Base-by-base conservation (phyloP, 805 yeast genomes). In the Ogataea ganodermae region DNA sequence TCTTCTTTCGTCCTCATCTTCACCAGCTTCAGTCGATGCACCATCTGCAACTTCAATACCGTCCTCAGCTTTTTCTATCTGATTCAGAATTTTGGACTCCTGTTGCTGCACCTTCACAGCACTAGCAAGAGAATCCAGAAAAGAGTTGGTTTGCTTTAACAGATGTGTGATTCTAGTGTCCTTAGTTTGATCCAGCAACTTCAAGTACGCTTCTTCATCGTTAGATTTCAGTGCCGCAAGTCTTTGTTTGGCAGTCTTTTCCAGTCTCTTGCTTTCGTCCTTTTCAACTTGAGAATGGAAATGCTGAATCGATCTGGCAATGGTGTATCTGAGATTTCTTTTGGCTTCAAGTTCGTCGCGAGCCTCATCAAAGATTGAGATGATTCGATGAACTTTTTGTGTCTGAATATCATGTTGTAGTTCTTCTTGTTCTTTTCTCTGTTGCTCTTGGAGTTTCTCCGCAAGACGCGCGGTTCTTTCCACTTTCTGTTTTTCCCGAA, bases 161-260 rank as follows among this genome's bases (percentile, higher is more conserved):
- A 87, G 74, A 67, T 87, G 95, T 1, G 94, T 86, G 58, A 87
- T 84, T 78, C 96, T 81, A 35, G 89, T 86, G 69, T 87, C 96
- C 65, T 87, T 87, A 3, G 96, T 87, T 67, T 86, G 90, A 64
- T 87, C 94, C 65, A 87, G 75, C 60, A 87, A 77, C 62, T 86
- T 86, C 64, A 87, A 78, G 70, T 87, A 87, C 2, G 94, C 94
- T 62, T 87, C 96, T 67, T 87, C 95, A 71, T 87, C 96, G 64
- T 87, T 86, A 14, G 91, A 87, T 66, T 84, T 86, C 73, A 87
- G 79, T 23, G 94, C 94, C 60, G 84, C 90, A 68, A 87, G 78
- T 79, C 96, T 85, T 63, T 86, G 91, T 61, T 84, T 86, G n/a
- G 95, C 95, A 23, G 83, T 86, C 63, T 80, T 81, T 66, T 87